Evolutionary conservation across 257 asterid species (phyloP).

Genomic region (Gentiana straminea): DNA sequence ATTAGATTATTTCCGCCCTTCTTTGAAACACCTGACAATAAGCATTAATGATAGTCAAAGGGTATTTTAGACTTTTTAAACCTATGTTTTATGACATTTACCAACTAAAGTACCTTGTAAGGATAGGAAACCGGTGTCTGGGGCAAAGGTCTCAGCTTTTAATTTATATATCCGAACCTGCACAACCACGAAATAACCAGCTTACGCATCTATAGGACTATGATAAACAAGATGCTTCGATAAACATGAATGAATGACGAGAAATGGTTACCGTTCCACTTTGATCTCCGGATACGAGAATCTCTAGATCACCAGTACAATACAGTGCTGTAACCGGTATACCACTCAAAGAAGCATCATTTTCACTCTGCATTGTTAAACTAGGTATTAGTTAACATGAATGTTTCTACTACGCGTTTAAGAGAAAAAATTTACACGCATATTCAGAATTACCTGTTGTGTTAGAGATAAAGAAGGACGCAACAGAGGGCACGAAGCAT

Average conservation of each 20-base stretch:
- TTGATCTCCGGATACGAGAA: conserved; percentile 81
- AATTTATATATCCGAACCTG: conserved; percentile 74
- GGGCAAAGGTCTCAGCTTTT: conserved; percentile 62
- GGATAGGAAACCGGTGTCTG: conserved; percentile 50
- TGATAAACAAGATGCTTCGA: conserved; percentile 1
- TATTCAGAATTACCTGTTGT: conserved; percentile 50
- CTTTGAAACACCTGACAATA: conserved; percentile 61
- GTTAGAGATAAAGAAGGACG: conserved; percentile 53
- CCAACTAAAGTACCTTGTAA: conserved; percentile 50
- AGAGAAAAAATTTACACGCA: too few relatives aligned
- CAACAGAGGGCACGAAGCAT: conserved; percentile 70
- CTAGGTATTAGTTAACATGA: not conserved
- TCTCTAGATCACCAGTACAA: conserved; percentile 36
- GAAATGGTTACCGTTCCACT: conserved; percentile 56
- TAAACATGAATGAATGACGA: conserved; percentile 7
- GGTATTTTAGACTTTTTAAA: too few relatives aligned
- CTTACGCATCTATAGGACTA: conserved; percentile 1
- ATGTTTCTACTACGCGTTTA: too few relatives aligned
- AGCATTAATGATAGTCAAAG: not conserved
- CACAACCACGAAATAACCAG: conserved; percentile 11
- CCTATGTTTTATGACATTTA: too few relatives aligned
- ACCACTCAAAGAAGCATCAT: conserved; percentile 60
- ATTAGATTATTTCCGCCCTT: conserved; percentile 57
- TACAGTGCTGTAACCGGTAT: conserved; percentile 62
- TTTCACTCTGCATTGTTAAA: conserved; percentile 55